Base-by-base conservation (phyloP, 345 rosid species). In the Pugionium cornutum region DNA sequence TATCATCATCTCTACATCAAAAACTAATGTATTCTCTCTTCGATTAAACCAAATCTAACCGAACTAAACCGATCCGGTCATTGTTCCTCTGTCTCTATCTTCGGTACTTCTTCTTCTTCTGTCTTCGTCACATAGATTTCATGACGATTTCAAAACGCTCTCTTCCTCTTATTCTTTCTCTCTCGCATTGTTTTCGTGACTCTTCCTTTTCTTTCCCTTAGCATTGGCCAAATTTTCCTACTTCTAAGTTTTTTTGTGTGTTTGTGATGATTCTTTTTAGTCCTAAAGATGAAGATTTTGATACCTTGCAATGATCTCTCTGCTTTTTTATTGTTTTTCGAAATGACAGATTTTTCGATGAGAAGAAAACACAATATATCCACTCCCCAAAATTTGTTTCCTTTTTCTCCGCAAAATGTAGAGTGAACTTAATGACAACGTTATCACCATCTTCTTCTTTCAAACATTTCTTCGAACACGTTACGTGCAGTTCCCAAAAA, bases 131-230 rank as follows among this genome's bases (percentile, higher is more conserved):
- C 76, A 58, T 29, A 51, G 10, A 44, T 58, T 30, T 44, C 76
- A 72, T 72, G 76, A 43, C 36, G 7, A 32, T 18, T 72, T 58
- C 25, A 25, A 72, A 72, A 72, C 66, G 61, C 52, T 65, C 52
- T 65, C 76, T 50, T 34, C 52, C 32, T 46, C 71, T 57, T 30
- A 30, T 27, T 32, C n/a, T 55, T 18, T 64, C 46, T 49, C 53
- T 41, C 59, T 41, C 6, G 61, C 70, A 72, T 58, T 65, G 42
- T 50, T 72, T 56, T 64, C 69, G 75, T 71, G 70, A 56, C 64
- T 71, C 4, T 53, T 36, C 1, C 26, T 53, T 33, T 51, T 10
- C 5, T 10, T 2, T 25, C 40, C 31, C 5, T 27, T 27, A 2
- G 34, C 42, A 42, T 53, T 10, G 39, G 10, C 67, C 35, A 62